These are phyloP conservation scores for Chlorociboria aeruginascens DNA, from an alignment of 495 filamentous ascomycete species.

Conservation along the genomic window DNA sequence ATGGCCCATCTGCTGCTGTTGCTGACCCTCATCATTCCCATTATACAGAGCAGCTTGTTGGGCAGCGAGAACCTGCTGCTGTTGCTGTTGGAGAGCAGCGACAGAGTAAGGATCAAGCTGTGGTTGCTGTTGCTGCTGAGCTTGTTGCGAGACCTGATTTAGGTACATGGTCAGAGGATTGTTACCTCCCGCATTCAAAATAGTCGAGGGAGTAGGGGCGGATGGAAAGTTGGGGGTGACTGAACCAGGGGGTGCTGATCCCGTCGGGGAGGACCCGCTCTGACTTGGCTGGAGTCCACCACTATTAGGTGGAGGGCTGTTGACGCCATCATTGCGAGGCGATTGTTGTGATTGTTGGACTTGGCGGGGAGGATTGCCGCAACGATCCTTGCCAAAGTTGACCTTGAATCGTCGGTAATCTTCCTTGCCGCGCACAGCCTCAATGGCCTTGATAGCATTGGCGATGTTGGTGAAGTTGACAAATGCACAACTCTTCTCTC, in stretches of 20 bases:
- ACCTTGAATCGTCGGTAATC: constrained; percentile 98
- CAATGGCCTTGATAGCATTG: constrained; percentile 98
- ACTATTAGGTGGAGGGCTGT: constrained; percentile 46
- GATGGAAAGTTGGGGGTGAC: constrained; percentile 13
- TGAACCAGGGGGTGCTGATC: constrained; percentile 18
- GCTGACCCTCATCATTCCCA: constrained; percentile 27
- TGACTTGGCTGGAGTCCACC: constrained; percentile 29
- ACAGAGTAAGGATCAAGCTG: constrained; percentile 37
- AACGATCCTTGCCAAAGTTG: constrained; percentile 98
- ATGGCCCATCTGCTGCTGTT: constrained; percentile 30
- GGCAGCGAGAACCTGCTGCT: constrained; percentile 46
- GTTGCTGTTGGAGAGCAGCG: constrained; percentile 46
- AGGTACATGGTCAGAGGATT: constrained; percentile 96
- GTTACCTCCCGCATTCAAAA: constrained; percentile 66
- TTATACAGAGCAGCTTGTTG: constrained; percentile 51
- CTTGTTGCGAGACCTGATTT: constrained; percentile 70
- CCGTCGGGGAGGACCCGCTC: constrained; percentile 50
- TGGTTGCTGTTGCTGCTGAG: constrained; percentile 50
- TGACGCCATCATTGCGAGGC: constrained; percentile 44
- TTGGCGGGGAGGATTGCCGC: constrained; percentile 91
- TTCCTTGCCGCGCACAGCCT: constrained; percentile 84
- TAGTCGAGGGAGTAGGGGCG: constrained; percentile 46
- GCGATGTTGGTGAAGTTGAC: constrained; percentile 99
- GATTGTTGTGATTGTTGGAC: constrained; percentile 40
- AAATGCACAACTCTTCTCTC: constrained; percentile 98